phyloP scores from a whole-genome alignment of 2,329 filamentous ascomycete genomes.

The Alternaria brassicae region DNA sequence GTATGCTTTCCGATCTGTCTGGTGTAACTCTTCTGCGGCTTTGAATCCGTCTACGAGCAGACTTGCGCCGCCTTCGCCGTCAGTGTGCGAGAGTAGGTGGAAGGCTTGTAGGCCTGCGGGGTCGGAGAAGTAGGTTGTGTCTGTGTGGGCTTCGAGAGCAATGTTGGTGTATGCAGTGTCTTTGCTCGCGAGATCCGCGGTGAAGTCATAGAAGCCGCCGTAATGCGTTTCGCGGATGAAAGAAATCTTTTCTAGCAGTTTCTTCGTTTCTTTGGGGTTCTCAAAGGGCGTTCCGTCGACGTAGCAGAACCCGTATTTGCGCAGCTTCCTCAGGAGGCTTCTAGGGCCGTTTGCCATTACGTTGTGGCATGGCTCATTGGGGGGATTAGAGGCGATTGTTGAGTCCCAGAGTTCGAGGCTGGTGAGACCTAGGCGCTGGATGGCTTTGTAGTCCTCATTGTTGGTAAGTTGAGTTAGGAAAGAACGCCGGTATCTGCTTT shows the following conservation, averaged over 20 bases:
- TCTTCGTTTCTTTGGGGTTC: conserved; percentile 66
- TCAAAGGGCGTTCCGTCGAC: conserved; percentile 69
- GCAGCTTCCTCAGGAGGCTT: conserved; percentile 67
- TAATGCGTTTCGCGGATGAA: conserved; percentile 93
- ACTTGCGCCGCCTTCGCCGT: conserved; percentile 74
- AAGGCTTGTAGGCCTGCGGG: conserved; percentile 91
- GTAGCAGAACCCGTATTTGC: conserved; percentile 76
- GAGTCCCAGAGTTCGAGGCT: conserved; percentile 52
- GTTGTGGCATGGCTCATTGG: conserved; percentile 50
- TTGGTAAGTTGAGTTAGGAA: conserved; percentile 60
- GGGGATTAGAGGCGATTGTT: conserved; percentile 52
- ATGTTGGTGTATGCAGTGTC: conserved; percentile 92
- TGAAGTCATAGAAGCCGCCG: conserved; percentile 85
- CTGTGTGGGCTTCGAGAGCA: conserved; percentile 83
- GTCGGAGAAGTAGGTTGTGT: conserved; percentile 95
- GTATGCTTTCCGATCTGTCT: conserved; percentile 64
- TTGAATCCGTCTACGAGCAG: conserved; percentile 87
- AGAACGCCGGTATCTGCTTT: conserved; percentile 69
- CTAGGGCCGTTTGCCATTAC: conserved; percentile 47
- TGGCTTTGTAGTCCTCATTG: conserved; percentile 51
- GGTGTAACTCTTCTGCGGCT: conserved; percentile 67
- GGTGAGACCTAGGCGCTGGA: conserved; percentile 36
- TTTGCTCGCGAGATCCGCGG: conserved; percentile 83
- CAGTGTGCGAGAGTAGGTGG: conserved; percentile 83
- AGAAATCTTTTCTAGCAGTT: conserved; percentile 79